A percentile compares a stretch with the other conserved stretches of the same genome.
Conservation (phyloP, 2,329 filamentous ascomycete species). For the Fusarium sp. region DNA sequence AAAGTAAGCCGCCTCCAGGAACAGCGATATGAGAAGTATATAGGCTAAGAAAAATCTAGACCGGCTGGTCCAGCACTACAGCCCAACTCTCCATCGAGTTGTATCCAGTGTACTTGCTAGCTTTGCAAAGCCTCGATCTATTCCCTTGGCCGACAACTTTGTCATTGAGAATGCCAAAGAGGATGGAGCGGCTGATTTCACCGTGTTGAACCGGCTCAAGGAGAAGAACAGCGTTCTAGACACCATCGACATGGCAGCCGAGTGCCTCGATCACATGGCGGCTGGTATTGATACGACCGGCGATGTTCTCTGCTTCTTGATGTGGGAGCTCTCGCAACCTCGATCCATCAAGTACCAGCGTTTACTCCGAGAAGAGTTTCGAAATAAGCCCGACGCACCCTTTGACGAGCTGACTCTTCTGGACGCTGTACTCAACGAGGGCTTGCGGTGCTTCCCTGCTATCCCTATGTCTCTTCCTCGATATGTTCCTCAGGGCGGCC, state of each 20-base stretch:
- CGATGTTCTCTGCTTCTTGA: conserved; percentile 76
- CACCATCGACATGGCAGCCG: conserved; percentile 69
- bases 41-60: conserved; percentile 55
- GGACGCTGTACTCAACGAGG: conserved; percentile 73
- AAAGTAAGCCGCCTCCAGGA: conserved; percentile 60
- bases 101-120: conserved; percentile 59
- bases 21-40: too few species aligned
- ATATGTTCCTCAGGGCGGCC: conserved; percentile 66
- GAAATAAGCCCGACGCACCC: conserved; percentile 50
- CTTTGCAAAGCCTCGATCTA: conserved; percentile 66
- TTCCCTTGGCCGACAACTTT: conserved; percentile 69
- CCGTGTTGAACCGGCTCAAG: conserved; percentile 69
- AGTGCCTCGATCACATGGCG: conserved; percentile 78
- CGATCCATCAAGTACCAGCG: conserved; percentile 63
- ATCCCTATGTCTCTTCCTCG: conserved; percentile 77
- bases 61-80: conserved; percentile 70
- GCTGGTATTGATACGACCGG: conserved; percentile 80
- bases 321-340: conserved; percentile 77
- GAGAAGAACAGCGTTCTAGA: conserved; percentile 62
- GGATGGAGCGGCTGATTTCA: conserved; percentile 63
- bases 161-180: conserved; percentile 65
- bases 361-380: conserved; percentile 65
- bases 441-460: conserved; percentile 70
- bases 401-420: conserved; percentile 68
- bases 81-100: conserved; percentile 62